Evolutionary conservation across 1,284 basidiomycete genomes (phyloP).

Genomic region (Malassezia brasiliensis): DNA sequence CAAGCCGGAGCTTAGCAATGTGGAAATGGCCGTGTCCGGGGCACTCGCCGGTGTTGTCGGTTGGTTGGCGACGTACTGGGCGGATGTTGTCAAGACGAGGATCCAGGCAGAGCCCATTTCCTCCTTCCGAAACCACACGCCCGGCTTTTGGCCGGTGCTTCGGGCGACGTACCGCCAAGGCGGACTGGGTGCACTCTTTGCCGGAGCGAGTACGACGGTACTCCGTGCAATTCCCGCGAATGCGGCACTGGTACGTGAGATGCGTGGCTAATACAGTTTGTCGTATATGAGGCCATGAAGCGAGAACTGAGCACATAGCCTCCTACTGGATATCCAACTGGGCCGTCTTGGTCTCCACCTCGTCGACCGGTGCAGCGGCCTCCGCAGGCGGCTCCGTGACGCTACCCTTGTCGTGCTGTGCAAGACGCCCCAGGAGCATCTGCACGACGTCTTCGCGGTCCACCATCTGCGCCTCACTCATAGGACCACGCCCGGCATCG

Average conservation of each 20-base stretch:
- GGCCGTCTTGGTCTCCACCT: not conserved
- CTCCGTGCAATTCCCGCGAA: slow-evolving; percentile 35
- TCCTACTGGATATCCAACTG: not conserved
- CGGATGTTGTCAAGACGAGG: slow-evolving; percentile 39
- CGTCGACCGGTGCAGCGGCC: not conserved
- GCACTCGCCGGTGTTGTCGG: slow-evolving; percentile 33
- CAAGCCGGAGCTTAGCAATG: slow-evolving; percentile 11
- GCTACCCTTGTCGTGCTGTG: slow-evolving; percentile 6
- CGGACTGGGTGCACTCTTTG: slow-evolving; percentile 29
- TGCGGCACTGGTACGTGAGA: slow-evolving; percentile 21
- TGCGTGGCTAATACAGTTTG: slow-evolving; percentile 8
- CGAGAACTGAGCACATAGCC: not conserved
- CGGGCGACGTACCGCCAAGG: slow-evolving; percentile 22
- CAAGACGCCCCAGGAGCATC: slow-evolving; percentile 26
- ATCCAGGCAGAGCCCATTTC: slow-evolving; percentile 25
- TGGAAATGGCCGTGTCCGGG: slow-evolving; percentile 33
- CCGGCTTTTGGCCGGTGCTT: slow-evolving; percentile 15
- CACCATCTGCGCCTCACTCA: slow-evolving; percentile 45
- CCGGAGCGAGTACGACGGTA: slow-evolving; percentile 32
- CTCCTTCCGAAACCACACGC: not conserved
- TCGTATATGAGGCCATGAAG: slow-evolving; percentile 26
- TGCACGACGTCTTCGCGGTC: slow-evolving; percentile 40
- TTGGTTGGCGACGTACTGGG: slow-evolving; percentile 40
- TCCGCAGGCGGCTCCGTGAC: not conserved
- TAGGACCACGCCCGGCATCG: slow-evolving; percentile 40